Percentiles rank a stretch among this genome's conserved stretches.
phyloP scores from a whole-genome alignment of 2,329 filamentous ascomycete species.

The Hypoxylon sp. region DNA sequence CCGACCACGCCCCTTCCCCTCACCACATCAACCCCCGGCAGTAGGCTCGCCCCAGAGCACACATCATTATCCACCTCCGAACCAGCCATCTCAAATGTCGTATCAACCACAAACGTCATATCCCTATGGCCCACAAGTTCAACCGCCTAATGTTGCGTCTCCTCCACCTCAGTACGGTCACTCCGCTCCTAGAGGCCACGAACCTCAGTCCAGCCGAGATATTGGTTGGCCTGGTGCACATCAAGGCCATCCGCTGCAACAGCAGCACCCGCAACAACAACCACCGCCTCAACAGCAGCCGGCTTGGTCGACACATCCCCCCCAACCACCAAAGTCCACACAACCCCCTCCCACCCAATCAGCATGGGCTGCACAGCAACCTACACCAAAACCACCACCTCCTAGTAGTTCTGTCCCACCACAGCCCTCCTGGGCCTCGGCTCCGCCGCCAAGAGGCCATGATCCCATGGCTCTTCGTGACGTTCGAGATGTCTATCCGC shows the following conservation, averaged over 20 bases:
- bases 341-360: constrained; percentile 57
- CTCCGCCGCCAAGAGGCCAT: constrained; percentile 51
- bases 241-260: constrained; percentile 52
- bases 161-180: constrained; percentile 72
- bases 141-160: constrained; percentile 62
- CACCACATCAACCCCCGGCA: constrained; percentile 56
- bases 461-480: constrained; percentile 54
- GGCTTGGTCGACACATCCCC: constrained; percentile 58
- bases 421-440: constrained; percentile 57
- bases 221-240: constrained; percentile 55
- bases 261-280: constrained; percentile 53
- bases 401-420: constrained; percentile 54
- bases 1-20: constrained; percentile 54
- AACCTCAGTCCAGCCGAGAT: constrained; percentile 58
- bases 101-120: constrained; percentile 64
- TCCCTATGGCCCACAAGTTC: constrained; percentile 60
- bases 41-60: constrained; percentile 65
- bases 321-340: constrained; percentile 55
- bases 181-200: constrained; percentile 61
- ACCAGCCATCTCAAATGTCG: constrained; percentile 56
- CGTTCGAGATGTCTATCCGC: constrained; percentile 48
- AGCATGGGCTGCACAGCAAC: constrained; percentile 59
- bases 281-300: constrained; percentile 52
- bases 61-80: constrained; percentile 63
- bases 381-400: constrained; percentile 57